These are phyloP conservation scores for Odontarrhena argentea DNA, from an alignment of 345 rosid genomes.

Conservation along the genomic window DNA sequence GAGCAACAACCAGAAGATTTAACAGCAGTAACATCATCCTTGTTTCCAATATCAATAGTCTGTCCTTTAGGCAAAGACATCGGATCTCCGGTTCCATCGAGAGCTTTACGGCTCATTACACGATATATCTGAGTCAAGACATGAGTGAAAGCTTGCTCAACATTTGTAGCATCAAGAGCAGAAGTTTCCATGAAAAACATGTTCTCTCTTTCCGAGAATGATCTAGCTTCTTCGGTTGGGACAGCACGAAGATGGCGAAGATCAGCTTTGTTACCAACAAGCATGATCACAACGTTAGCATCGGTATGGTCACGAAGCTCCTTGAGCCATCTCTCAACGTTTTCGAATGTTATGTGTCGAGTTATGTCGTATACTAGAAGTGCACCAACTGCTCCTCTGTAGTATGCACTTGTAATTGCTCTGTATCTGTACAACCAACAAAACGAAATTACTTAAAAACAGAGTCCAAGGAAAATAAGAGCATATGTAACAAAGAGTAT, in stretches of 20 bases:
- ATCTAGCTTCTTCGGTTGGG: conserved; percentile 48
- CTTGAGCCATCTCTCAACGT: conserved; percentile 57
- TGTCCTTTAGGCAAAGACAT: conserved; percentile 53
- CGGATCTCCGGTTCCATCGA: conserved; percentile 51
- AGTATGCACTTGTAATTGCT: conserved; percentile 62
- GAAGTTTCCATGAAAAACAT: conserved; percentile 61
- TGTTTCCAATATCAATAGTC: conserved; percentile 47
- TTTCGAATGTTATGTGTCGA: conserved; percentile 52
- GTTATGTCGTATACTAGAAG: conserved; percentile 59
- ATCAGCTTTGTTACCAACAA: conserved; percentile 60
- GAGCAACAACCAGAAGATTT: conserved; percentile 56
- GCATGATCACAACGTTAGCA: conserved; percentile 57
- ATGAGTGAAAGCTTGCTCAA: conserved; percentile 57
- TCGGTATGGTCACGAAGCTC: conserved; percentile 63
- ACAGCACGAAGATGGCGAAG: conserved; percentile 56
- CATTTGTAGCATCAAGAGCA: conserved; percentile 57
- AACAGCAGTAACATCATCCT: conserved; percentile 57
- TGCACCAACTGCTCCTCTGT: conserved; percentile 63
- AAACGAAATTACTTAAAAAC: conserved; percentile 3
- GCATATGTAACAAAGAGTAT: neutral
- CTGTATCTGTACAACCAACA: conserved; percentile 42
- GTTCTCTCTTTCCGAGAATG: conserved; percentile 50
- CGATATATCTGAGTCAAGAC: conserved; percentile 57
- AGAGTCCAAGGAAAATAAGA: neutral
- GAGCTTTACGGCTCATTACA: conserved; percentile 52